Evolutionary conservation across 2,329 filamentous ascomycete genomes (phyloP).

Genomic region (Ophiosphaerella herpotricha): DNA sequence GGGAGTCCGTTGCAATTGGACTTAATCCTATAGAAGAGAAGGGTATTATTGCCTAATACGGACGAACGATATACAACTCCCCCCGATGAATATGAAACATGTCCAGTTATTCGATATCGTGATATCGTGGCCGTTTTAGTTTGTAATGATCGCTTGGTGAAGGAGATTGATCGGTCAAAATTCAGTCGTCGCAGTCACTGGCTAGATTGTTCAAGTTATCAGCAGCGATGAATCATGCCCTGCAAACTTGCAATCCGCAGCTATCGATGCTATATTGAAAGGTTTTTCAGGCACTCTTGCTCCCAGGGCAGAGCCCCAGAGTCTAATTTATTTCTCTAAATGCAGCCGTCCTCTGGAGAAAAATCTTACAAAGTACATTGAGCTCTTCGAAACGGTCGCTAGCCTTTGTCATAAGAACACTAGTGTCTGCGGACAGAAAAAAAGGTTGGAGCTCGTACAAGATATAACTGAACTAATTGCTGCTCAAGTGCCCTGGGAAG

Average conservation of each 20-base stretch:
- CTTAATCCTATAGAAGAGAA: no score
- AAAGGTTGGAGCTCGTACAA: neutral
- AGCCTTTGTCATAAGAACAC: neutral
- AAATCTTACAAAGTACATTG: no score
- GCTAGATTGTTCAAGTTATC: neutral
- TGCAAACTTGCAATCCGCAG: neutral
- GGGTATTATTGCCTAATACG: neutral
- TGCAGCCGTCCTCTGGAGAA: no score
- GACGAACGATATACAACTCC: slow-evolving; percentile 23
- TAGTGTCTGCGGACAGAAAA: neutral
- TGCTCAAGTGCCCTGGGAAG: neutral
- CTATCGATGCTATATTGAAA: neutral
- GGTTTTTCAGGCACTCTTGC: neutral
- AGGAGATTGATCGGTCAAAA: neutral
- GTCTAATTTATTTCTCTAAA: no score
- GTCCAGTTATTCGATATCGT: slow-evolving; percentile 31
- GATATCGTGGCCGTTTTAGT: slow-evolving; percentile 23
- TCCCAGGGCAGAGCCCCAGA: neutral
- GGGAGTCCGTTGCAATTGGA: neutral
- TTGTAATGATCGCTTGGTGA: neutral
- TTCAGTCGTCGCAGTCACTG: neutral
- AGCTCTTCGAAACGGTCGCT: neutral
- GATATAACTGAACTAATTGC: neutral
- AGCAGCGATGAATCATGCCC: neutral
- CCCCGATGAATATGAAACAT: slow-evolving; percentile 20